These are phyloP conservation scores for Ceratocystis harringtonii DNA, from an alignment of 2,329 filamentous ascomycete species.

Conservation along the genomic window DNA sequence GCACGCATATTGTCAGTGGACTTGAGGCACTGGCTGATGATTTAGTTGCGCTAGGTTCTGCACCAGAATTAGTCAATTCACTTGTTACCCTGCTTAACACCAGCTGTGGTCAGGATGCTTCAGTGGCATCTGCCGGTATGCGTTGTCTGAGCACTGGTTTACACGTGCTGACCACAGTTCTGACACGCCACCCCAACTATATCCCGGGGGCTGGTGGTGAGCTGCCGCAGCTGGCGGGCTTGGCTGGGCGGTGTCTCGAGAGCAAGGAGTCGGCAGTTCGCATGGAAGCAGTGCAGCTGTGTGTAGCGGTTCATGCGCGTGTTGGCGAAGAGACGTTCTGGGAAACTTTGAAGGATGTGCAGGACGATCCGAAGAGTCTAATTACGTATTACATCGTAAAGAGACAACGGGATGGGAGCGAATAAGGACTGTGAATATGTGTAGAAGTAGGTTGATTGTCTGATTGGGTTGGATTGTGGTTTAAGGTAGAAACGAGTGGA, in stretches of 20 bases:
- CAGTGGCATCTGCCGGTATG: constrained; percentile 28
- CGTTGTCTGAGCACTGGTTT: constrained; percentile 47
- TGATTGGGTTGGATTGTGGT: not conserved
- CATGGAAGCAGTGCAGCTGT: constrained; percentile 69
- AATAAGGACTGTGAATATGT: not conserved
- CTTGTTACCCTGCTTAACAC: constrained; percentile 34
- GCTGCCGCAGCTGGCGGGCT: constrained; percentile 34
- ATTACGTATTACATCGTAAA: constrained; percentile 72
- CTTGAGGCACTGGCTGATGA: constrained; percentile 61
- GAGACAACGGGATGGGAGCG: constrained; percentile 39
- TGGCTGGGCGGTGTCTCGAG: constrained; percentile 43
- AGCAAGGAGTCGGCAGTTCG: constrained; percentile 47
- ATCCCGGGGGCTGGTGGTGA: constrained; percentile 35
- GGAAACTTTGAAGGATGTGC: constrained; percentile 46
- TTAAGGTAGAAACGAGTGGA: not conserved
- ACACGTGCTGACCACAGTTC: constrained; percentile 44
- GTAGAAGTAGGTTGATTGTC: not conserved
- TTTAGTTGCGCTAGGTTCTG: constrained; percentile 50
- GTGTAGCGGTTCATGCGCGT: constrained; percentile 51
- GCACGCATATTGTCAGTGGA: constrained; percentile 57
- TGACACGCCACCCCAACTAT: constrained; percentile 35
- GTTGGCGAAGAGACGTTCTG: constrained; percentile 51
- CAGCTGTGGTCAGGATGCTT: constrained; percentile 26
- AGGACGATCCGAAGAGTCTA: constrained; percentile 59
- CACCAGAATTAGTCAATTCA: constrained; percentile 42